Evolutionary conservation across 306 rosid species (phyloP), one percentile per base, ranked within the genome.

Genomic region (Sesbania bispinosa): DNA sequence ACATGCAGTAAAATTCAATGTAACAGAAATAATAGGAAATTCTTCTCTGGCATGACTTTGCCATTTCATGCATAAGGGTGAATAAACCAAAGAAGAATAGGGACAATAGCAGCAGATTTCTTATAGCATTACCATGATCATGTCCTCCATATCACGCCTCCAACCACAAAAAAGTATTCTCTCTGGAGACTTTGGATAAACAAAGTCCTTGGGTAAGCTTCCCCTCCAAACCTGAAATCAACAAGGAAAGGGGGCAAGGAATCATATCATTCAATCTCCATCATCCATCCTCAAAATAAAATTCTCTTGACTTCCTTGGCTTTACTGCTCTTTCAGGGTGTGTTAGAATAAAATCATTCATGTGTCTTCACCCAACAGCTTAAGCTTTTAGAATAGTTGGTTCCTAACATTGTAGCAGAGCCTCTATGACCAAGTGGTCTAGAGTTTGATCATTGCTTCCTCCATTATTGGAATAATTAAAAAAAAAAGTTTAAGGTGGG

Each of bases 131-230:
- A 92, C 98, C 98, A 85, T 84, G 85, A 92, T 86, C 94, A 92
- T 92, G 78, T 89, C 96, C 75, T 92, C 98, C 96, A 89, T 88
- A 83, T 92, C 98, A 77, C 94, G 96, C 54, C 98, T 80, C 98
- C 98, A 92, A 80, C 98, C 96, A 62, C 96, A 92, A 66, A 86
- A 83, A 58, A 89, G 96, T 73, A 92, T 92, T 82, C 71, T 92
- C 85, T 92, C 96, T 8, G 86, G 76, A 80, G 88, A 86, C 80
- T 83, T 84, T 57, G 90, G 94, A 83, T 80, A 88, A 77, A 83
- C 64, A 74, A 89, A 89, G 68, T 86, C 85, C 83, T 86, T 89
- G 55, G 98, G 98, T 57, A 87, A 82, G 87, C 80, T 89, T 83
- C 98, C 96, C 81, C 88, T 84, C 98, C 96, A 89, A 67, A 87